Evolutionary conservation across 2,329 filamentous ascomycete genomes (phyloP).

Genomic region (Trichoderma lentiforme): DNA sequence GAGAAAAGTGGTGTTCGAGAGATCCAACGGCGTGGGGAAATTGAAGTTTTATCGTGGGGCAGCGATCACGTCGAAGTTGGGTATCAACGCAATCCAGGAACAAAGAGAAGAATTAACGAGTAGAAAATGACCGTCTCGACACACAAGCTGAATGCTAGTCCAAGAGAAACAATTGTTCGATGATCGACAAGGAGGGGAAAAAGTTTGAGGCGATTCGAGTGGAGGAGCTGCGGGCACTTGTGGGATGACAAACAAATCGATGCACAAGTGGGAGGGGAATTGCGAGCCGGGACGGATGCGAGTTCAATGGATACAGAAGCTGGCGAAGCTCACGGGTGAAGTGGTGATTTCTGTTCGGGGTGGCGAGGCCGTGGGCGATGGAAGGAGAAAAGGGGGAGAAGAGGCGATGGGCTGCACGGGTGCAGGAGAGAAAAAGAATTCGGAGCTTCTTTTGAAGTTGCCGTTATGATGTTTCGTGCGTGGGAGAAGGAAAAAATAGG

Average conservation of each 20-base stretch:
- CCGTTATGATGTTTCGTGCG: slow-evolving; percentile 17
- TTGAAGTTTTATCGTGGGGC: slow-evolving; percentile 16
- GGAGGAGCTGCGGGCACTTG: slow-evolving; percentile 20
- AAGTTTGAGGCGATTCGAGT: slow-evolving; percentile 12
- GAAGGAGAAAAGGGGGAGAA: slow-evolving; percentile 16
- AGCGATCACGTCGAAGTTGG: slow-evolving; percentile 20
- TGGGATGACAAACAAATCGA: slow-evolving; percentile 19
- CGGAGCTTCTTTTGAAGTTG: slow-evolving; percentile 18
- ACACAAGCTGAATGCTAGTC: slow-evolving; percentile 15
- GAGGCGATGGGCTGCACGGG: slow-evolving; percentile 14
- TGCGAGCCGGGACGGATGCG: slow-evolving; percentile 13
- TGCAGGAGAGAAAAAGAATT: slow-evolving; percentile 8
- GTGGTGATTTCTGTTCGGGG: neutral
- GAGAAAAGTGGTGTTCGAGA: neutral
- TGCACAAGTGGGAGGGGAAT: slow-evolving; percentile 12
- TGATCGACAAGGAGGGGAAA: slow-evolving; percentile 13
- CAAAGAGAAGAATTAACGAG: slow-evolving; percentile 3
- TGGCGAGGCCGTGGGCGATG: neutral
- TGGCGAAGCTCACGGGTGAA: slow-evolving; percentile 8
- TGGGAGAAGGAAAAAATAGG: slow-evolving; percentile 19
- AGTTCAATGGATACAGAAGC: neutral
- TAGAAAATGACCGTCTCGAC: slow-evolving; percentile 9
- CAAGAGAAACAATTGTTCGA: slow-evolving; percentile 21
- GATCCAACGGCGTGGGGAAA: slow-evolving; percentile 7
- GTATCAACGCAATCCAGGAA: slow-evolving; percentile 18